Base-by-base conservation (phyloP, 2,329 filamentous ascomycete genomes). In the Sporothrix luriei region DNA sequence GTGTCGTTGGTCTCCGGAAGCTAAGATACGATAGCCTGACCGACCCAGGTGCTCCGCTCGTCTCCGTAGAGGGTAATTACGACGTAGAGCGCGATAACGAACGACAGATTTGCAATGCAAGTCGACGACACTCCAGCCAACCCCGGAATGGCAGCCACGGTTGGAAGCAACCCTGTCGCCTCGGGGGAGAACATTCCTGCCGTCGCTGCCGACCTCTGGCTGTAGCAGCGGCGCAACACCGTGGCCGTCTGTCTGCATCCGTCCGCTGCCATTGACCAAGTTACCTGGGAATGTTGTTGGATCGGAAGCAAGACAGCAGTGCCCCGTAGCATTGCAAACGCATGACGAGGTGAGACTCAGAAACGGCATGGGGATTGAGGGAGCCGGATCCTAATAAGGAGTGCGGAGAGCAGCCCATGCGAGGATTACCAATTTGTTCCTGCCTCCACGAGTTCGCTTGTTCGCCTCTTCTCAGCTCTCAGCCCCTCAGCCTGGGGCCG, bases 371-470 rank as follows among this genome's bases (percentile, higher is more conserved):
- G 33, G 33, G 33, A 33, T 9, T 4, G 33, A n/a, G 33, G 6
- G 33, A 33, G 33, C 14, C 14, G 19, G 43, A 48, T 16, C 26
- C 19, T 14, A 33, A 52, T 16, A 33, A 26, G 16, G 13, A 43
- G 10, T 24, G 24, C 33, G n/a, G 55, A 40, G 33, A 14, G n/a
- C 29, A 14, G 33, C 55, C 55, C 24, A 61, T 61, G 55, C n/a
- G 52, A 61, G 33, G 38, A 61, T 61, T 59, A 43, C 55, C 55
- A 61, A 61, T 61, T 40, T 33, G 55, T 38, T 61, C 33, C 19
- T 59, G 33, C 33, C 29, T 9, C 21, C 24, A 55, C n/a, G n/a
- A n/a, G n/a, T n/a, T n/a, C 24, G 52, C 13, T 26, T 19, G 11
- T 26, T 26, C 14, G 21, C 52, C 52, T 13, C 52, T 16, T 54